Percentiles rank a stretch among this genome's conserved stretches.
phyloP scores from a whole-genome alignment of 768 basidiomycete species.

The Mycena vitilis region DNA sequence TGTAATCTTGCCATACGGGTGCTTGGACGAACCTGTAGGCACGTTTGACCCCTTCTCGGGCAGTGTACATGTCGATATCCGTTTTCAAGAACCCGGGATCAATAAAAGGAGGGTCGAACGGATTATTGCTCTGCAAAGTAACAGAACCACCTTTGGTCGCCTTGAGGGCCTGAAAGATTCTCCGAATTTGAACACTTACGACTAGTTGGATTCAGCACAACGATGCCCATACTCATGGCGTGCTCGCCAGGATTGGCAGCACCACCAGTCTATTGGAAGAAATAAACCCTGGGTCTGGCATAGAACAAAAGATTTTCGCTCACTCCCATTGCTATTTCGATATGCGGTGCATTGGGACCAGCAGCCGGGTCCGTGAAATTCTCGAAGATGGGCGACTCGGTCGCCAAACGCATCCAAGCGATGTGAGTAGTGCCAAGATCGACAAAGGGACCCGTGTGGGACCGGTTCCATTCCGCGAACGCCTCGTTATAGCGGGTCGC shows the following conservation, averaged over 20 bases:
- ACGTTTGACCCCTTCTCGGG: background rate
- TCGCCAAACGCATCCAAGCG: background rate
- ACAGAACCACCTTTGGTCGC: background rate
- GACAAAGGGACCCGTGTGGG: slow-evolving; percentile 40
- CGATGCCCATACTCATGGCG: too few species aligned
- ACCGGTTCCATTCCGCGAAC: slow-evolving; percentile 38
- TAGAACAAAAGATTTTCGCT: too few species aligned
- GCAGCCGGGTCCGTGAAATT: background rate
- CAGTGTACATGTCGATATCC: background rate
- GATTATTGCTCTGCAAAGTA: background rate
- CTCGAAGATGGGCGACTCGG: background rate
- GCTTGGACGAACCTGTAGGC: background rate
- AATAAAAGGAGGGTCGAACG: slow-evolving; percentile 23
- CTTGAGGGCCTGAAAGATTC: background rate
- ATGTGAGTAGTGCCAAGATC: slow-evolving; percentile 19
- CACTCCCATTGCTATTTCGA: background rate
- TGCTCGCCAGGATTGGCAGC: too few species aligned
- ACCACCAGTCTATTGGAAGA: too few species aligned
- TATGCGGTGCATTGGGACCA: background rate
- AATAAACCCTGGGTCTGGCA: too few species aligned
- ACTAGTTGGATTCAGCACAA: too few species aligned
- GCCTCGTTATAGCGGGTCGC: slow-evolving; percentile 23
- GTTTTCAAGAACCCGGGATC: slow-evolving; percentile 8
- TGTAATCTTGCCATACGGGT: background rate
- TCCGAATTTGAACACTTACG: background rate